Evolutionary conservation across 192 early-diverging fungal species (phyloP).

Genomic region (Spizellomyces punctatus): DNA sequence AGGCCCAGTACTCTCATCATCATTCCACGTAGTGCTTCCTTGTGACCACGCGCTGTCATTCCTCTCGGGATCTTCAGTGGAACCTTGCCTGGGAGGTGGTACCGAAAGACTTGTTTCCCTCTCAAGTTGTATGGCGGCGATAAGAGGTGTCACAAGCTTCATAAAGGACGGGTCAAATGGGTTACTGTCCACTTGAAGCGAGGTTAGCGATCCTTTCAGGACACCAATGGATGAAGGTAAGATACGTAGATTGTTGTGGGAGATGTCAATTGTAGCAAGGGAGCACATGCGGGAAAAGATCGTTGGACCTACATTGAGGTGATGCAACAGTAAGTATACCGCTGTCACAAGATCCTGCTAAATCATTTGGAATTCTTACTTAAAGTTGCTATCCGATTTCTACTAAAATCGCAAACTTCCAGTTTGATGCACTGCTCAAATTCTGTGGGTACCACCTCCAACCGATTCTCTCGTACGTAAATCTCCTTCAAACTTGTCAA

Average conservation of each 20-base stretch:
- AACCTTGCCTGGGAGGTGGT: not conserved
- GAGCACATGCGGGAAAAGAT: constrained; percentile 22
- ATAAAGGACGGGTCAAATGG: constrained; percentile 18
- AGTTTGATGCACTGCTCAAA: constrained; percentile 25
- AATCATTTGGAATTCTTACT: constrained; percentile 27
- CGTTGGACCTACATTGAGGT: not conserved
- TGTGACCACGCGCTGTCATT: too few species aligned
- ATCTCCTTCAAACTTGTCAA: constrained; percentile 38
- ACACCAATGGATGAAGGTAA: constrained; percentile 51
- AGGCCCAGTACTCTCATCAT: too few species aligned
- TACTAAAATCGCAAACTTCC: constrained; percentile 40
- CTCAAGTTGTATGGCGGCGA: not conserved
- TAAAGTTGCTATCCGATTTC: constrained; percentile 34
- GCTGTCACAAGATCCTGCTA: too few species aligned
- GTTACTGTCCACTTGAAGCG: constrained; percentile 31
- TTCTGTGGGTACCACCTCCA: constrained; percentile 38
- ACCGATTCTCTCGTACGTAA: constrained; percentile 36
- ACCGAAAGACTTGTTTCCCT: not conserved
- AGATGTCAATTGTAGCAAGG: constrained; percentile 40
- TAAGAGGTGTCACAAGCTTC: constrained; percentile 10
- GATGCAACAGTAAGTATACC: too few species aligned
- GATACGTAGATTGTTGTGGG: constrained; percentile 37
- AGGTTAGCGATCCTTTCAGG: constrained; percentile 21
- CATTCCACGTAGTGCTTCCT: not conserved
- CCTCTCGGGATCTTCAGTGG: not conserved